Base-by-base conservation (phyloP, 805 yeast genomes). In the Naumovozyma baii region DNA sequence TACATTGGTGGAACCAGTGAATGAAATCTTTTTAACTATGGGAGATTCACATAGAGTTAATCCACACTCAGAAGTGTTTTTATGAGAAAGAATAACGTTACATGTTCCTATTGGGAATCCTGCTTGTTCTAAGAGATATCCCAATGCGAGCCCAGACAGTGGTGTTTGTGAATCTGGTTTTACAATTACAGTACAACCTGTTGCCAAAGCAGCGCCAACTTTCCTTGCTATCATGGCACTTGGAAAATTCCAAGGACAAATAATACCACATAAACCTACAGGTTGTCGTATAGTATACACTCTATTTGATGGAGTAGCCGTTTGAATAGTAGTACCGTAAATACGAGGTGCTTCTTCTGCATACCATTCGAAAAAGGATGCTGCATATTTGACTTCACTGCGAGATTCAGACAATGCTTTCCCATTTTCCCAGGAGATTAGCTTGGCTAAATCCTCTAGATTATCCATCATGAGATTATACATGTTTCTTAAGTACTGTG, bases 291-390 rank as follows among this genome's bases (percentile, higher is more conserved):
- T 50, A 16, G 82, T 74, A 44, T 70, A 62, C 17, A 72, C 71
- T 54, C 78, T 69, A 50, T 72, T 74, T 38, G 68, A 59, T 35
- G 68, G 63, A 50, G 69, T 71, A 17, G 69, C 43, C 8, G 81
- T 77, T 49, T 73, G 80, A 41, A 75, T 74, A 2, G 78, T 72
- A 41, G 68, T 63, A 36, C 82, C 80, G 50, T 74, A 73, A 20
- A 66, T 53, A 45, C 80, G 59, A 48, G 74, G 72, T 12, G 80
- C 78, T 50, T 74, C 80, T 54, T 74, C 80, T 25, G 94, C 70
- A 55, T 78, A 88, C 96, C 96, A 88, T 55, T 85, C 87, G 58
- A 84, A 82, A 61, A 82, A 87, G 5, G 83, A 73, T 3, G 82
- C 81, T 20, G 75, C 78, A 47, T 76, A 76, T 48, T 67, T 72